Conservation (phyloP, 768 basidiomycete genomes). For the Tremella mesenterica region DNA sequence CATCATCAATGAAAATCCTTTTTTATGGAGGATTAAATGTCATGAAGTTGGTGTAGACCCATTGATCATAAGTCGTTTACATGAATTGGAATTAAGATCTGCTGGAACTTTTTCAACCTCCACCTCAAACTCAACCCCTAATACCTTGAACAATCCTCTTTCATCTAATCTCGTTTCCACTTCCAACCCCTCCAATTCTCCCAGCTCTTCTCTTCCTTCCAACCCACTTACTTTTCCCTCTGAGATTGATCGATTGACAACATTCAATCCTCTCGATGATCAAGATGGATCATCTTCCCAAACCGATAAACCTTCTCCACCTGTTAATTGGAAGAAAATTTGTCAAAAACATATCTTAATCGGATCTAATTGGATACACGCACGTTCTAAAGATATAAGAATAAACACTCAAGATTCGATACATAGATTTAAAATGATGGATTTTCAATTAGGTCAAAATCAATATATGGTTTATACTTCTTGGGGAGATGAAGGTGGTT, state of each 20-base stretch:
- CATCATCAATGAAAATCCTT: conserved; percentile 1
- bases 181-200: too few species aligned
- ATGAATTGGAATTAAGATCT: conserved; percentile 1
- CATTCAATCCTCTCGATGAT: conserved; percentile 5
- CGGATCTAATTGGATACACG: conserved; percentile 20
- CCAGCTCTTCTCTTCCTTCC: too few species aligned
- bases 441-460: neutral
- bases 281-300: too few species aligned
- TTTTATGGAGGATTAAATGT: conserved; percentile 15
- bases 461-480: neutral
- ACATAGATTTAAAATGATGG: neutral
- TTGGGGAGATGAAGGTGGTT: conserved; percentile 18
- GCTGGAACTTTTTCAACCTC: neutral
- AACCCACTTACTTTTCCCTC: too few species aligned
- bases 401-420: neutral
- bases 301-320: too few species aligned
- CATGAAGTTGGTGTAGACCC: conserved; percentile 3
- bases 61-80: neutral
- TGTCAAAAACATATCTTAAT: conserved; percentile 10
- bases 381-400: conserved; percentile 17
- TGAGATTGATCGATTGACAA: too few species aligned
- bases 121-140: too few species aligned
- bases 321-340: conserved; percentile 18
- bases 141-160: neutral
- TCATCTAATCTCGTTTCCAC: too few species aligned